These are phyloP conservation scores for Phytophthora constricta DNA, from an alignment of 352 stramenopile genomes.

Conservation along the genomic window DNA sequence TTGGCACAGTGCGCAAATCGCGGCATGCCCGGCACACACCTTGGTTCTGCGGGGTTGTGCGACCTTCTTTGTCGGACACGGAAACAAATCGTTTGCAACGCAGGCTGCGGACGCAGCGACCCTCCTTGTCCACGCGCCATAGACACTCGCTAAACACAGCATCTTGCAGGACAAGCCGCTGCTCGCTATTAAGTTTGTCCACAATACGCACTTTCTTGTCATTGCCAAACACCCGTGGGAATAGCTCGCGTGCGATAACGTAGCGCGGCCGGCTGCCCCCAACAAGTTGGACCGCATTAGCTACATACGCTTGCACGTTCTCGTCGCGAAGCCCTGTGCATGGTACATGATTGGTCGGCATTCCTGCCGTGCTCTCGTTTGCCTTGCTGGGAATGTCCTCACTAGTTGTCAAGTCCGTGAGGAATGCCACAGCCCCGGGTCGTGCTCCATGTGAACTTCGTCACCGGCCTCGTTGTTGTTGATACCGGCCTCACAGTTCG, in stretches of 20 bases:
- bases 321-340: constrained; percentile 72
- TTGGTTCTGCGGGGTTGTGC: constrained; percentile 27
- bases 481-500: background rate
- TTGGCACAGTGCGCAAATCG: constrained; percentile 67
- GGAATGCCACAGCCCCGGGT: constrained; percentile 34
- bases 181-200: constrained; percentile 54
- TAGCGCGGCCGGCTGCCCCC: constrained; percentile 81
- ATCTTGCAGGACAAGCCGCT: constrained; percentile 70
- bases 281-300: constrained; percentile 68
- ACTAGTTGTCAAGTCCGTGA: constrained; percentile 24
- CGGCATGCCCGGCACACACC: constrained; percentile 73
- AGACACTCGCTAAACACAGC: constrained; percentile 82
- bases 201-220: constrained; percentile 71
- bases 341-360: constrained; percentile 48
- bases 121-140: constrained; percentile 81
- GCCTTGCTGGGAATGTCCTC: constrained; percentile 13
- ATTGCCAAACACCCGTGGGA: constrained; percentile 62
- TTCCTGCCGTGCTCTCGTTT: constrained; percentile 16
- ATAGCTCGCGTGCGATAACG: constrained; percentile 82
- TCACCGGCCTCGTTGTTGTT: constrained; percentile 11
- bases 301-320: constrained; percentile 69
- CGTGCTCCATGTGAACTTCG: constrained; percentile 30
- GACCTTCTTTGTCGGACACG: constrained; percentile 29
- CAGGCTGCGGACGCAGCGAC: constrained; percentile 76
- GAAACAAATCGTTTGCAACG: constrained; percentile 61